Evolutionary conservation across 177 flowering plant genomes (phyloP).

Genomic region (Vitis hybrid): DNA sequence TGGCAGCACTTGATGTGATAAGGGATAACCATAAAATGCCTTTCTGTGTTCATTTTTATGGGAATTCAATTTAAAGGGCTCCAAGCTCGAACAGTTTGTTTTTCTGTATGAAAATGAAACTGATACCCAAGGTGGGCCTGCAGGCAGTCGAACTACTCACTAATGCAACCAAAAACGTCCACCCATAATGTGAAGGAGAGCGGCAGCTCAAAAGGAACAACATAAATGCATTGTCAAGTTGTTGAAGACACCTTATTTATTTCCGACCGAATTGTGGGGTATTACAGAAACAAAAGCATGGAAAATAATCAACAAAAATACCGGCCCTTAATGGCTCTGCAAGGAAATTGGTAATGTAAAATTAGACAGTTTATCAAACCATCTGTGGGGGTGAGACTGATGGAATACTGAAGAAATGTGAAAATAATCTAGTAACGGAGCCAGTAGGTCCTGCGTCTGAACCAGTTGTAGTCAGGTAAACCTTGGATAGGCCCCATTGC

Average conservation of each 20-base stretch:
- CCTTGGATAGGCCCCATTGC: conserved; percentile 83
- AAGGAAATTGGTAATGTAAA: conserved; percentile 5
- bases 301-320: conserved; percentile 3
- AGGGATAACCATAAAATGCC: too few species aligned
- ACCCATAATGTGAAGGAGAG: too few species aligned
- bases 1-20: too few species aligned
- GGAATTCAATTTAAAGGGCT: too few species aligned
- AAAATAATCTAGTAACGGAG: conserved; percentile 59
- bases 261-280: conserved; percentile 6
- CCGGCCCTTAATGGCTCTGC: conserved; percentile 1
- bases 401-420: neutral
- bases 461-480: conserved; percentile 98
- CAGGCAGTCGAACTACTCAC: too few species aligned
- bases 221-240: neutral
- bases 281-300: conserved; percentile 8
- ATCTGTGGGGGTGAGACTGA: neutral
- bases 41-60: too few species aligned
- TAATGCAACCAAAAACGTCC: too few species aligned
- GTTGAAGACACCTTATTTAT: conserved; percentile 11
- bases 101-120: too few species aligned
- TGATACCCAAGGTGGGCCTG: too few species aligned
- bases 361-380: conserved; percentile 3
- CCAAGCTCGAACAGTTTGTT: too few species aligned
- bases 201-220: too few species aligned
- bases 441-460: conserved; percentile 97